Evolutionary conservation across 2,329 filamentous ascomycete genomes (phyloP).

Genomic region (Didymella arachidicola): DNA sequence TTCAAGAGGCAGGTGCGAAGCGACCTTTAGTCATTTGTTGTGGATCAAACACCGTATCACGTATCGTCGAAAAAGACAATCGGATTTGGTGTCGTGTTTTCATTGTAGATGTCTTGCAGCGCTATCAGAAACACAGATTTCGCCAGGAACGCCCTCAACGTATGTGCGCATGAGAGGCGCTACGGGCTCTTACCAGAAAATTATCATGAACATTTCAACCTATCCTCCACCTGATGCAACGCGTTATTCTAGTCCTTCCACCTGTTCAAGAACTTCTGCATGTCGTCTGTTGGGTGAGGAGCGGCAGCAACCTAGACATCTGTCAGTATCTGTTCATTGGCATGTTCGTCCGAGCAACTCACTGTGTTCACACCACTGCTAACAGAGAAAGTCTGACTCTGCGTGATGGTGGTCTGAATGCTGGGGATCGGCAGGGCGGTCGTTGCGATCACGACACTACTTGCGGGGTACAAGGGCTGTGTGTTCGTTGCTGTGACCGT

Average conservation of each 20-base stretch:
- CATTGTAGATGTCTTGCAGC: slow-evolving; percentile 14
- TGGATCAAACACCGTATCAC: slow-evolving; percentile 3
- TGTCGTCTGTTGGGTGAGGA: slow-evolving; percentile 59
- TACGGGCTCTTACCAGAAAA: not conserved
- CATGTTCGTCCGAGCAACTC: slow-evolving; percentile 40
- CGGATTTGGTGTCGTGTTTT: not conserved
- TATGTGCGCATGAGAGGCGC: not conserved
- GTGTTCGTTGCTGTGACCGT: slow-evolving; percentile 64
- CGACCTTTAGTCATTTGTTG: slow-evolving; percentile 6
- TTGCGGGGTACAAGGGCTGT: slow-evolving; percentile 63
- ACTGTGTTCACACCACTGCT: slow-evolving; percentile 67
- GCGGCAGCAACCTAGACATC: slow-evolving; percentile 61
- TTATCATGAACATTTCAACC: not conserved
- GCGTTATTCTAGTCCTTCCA: slow-evolving; percentile 62
- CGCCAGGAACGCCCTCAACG: slow-evolving; percentile 7
- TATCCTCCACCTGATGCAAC: not conserved
- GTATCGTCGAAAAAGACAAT: not conserved
- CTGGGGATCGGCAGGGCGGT: slow-evolving; percentile 56
- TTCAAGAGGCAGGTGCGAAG: slow-evolving; percentile 32
- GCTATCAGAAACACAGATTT: slow-evolving; percentile 13
- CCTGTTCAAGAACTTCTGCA: slow-evolving; percentile 65
- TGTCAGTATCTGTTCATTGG: slow-evolving; percentile 26
- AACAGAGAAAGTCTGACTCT: slow-evolving; percentile 59
- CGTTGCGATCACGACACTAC: slow-evolving; percentile 61
- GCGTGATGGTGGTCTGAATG: slow-evolving; percentile 62